These are phyloP conservation scores for Grosmannia clavigera DNA, from an alignment of 2,329 filamentous ascomycete genomes.

Conservation along the genomic window DNA sequence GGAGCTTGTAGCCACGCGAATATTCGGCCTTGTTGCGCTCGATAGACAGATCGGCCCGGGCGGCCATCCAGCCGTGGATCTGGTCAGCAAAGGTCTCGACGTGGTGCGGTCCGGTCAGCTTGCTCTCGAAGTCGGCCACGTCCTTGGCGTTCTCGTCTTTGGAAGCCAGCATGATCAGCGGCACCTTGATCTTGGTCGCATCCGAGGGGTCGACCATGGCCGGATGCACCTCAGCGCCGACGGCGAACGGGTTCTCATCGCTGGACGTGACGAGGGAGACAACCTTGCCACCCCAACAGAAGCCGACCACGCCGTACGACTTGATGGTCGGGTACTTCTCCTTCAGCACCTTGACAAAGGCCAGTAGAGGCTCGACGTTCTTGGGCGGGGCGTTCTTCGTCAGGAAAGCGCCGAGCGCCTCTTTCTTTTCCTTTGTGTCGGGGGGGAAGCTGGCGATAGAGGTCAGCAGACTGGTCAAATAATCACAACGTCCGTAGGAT, in stretches of 20 bases:
- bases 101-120: slow-evolving; percentile 41
- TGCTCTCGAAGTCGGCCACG: slow-evolving; percentile 43
- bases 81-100: slow-evolving; percentile 56
- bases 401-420: slow-evolving; percentile 47
- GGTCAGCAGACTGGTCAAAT: slow-evolving; percentile 17
- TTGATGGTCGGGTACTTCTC: slow-evolving; percentile 40
- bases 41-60: slow-evolving; percentile 46
- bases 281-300: slow-evolving; percentile 64
- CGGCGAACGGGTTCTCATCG: slow-evolving; percentile 41
- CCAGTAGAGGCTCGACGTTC: slow-evolving; percentile 37
- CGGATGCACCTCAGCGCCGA: slow-evolving; percentile 41
- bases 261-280: slow-evolving; percentile 37
- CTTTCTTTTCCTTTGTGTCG: slow-evolving; percentile 50
- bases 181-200: slow-evolving; percentile 46
- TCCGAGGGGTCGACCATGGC: slow-evolving; percentile 54
- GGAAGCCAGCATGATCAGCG: slow-evolving; percentile 51
- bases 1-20: slow-evolving; percentile 45
- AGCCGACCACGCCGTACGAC: slow-evolving; percentile 50
- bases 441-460: slow-evolving; percentile 42
- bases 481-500: too few relatives aligned
- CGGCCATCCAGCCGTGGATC: slow-evolving; percentile 65
- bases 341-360: slow-evolving; percentile 40
- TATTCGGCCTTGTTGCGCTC: slow-evolving; percentile 48
- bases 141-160: slow-evolving; percentile 47
- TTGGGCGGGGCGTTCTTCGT: slow-evolving; percentile 33